phyloP scores from a whole-genome alignment of 192 early-diverging fungal genomes.

The Coemansia javaensis region DNA sequence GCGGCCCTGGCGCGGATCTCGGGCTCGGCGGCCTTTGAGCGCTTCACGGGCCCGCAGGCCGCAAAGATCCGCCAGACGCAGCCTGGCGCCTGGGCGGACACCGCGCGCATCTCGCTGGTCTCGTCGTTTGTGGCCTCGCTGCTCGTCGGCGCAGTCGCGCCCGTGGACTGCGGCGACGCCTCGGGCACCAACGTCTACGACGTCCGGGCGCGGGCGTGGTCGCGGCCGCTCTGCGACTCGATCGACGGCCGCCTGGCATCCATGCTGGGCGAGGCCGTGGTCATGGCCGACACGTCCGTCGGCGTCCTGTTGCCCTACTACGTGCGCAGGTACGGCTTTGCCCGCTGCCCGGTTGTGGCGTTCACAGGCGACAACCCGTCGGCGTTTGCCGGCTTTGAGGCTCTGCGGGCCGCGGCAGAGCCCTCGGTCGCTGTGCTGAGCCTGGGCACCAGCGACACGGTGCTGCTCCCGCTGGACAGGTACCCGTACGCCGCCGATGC shows the following conservation, averaged over 20 bases:
- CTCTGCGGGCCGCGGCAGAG: constrained; percentile 50
- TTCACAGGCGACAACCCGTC: constrained; percentile 80
- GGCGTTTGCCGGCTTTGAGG: constrained; percentile 49
- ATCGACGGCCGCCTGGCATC: constrained; percentile 20
- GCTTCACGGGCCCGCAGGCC: constrained; percentile 75
- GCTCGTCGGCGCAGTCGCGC: constrained; percentile 52
- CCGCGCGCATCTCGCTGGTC: constrained; percentile 63
- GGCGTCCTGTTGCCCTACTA: constrained; percentile 62
- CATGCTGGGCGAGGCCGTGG: constrained; percentile 49
- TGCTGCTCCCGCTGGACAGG: constrained; percentile 53
- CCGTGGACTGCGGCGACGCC: constrained; percentile 69
- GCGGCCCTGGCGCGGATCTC: constrained; percentile 60
- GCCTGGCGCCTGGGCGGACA: neutral
- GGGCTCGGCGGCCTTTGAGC: constrained; percentile 73
- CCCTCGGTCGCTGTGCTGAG: constrained; percentile 55
- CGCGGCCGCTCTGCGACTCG: constrained; percentile 11
- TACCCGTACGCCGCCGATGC: constrained; percentile 17
- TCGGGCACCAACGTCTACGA: constrained; percentile 80
- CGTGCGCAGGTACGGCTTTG: constrained; percentile 60
- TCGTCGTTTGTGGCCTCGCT: constrained; percentile 68
- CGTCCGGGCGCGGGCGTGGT: constrained; percentile 46
- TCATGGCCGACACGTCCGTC: constrained; percentile 31
- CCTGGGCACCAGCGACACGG: constrained; percentile 78
- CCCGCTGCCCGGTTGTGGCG: constrained; percentile 56
- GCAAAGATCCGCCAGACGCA: constrained; percentile 53